Evolutionary conservation across 2,329 filamentous ascomycete genomes (phyloP), one percentile per base, ranked within the genome.

Genomic region (Rhynchosporium secalis): DNA sequence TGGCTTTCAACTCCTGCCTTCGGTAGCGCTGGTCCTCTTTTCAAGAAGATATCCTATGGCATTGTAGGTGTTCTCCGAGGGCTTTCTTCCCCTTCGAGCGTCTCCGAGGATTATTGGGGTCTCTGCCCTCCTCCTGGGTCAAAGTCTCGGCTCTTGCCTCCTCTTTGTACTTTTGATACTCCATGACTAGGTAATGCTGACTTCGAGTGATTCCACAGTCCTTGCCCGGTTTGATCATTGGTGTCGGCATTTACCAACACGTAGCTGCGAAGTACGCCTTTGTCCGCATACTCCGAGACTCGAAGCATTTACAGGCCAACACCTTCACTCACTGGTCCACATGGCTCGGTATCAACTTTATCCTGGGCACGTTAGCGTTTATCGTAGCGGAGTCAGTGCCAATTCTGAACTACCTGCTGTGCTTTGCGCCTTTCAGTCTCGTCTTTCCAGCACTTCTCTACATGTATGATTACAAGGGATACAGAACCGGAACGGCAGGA

Each of bases 1-100:
- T 88, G 82, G 80, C 84, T 88, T 4, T 83, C 85, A 0, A 83
- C 80, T 3, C 86, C 86, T 0, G 83, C 84, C 1, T 78, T 88
- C 0, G 85, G 85, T 7, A 84, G 80, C 43, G 86, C 86, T 0
- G 85, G 86, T 9, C 76, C 77, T 3, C 80, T 78, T 0, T 76
- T 88, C 66, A 87, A 88, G 75, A 86, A 84, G 71, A 78, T 87
- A 0, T 75, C 83, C 0, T 88, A 87, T 67, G 86, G 85, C 2
- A 76, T 88, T 49, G 85, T 79, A n/a, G n/a, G n/a, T n/a, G n/a
- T n/a, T n/a, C n/a, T n/a, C n/a, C n/a, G n/a, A n/a, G n/a, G n/a
- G n/a, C n/a, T n/a, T n/a, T n/a, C n/a, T n/a, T n/a, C n/a, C n/a
- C n/a, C n/a, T n/a, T n/a, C n/a, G n/a, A n/a, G n/a, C n/a, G n/a